phyloP scores from a whole-genome alignment of 345 rosid species.

The Acer negundo region DNA sequence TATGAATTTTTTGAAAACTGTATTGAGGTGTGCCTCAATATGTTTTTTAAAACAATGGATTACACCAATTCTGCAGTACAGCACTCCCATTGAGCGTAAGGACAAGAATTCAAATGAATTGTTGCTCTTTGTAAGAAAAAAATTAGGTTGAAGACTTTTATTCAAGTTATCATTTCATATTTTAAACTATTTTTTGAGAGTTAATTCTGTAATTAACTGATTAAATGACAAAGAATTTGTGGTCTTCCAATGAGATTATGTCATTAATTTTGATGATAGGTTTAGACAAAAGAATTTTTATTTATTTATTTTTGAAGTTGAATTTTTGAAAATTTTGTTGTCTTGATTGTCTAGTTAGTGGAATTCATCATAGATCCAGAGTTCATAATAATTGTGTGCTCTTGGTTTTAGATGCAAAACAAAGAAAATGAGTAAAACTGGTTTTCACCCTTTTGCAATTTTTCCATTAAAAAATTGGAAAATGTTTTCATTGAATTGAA shows the following conservation, averaged over 20 bases:
- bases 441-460: neutral
- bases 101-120: too few relatives aligned
- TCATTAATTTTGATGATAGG: neutral
- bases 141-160: too few relatives aligned
- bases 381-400: neutral
- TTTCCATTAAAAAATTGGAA: too few relatives aligned
- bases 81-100: too few relatives aligned
- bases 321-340: neutral
- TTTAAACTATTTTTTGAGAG: neutral
- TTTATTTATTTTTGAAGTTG: neutral
- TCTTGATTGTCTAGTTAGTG: neutral
- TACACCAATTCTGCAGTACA: too few relatives aligned
- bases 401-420: neutral
- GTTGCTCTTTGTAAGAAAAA: too few relatives aligned
- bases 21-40: too few relatives aligned
- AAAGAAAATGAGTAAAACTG: neutral
- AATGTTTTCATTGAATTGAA: too few relatives aligned
- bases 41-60: too few relatives aligned
- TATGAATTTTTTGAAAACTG: too few relatives aligned
- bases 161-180: neutral
- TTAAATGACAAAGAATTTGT: neutral
- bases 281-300: neutral
- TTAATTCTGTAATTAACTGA: neutral
- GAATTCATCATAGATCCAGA: neutral
- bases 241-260: too few relatives aligned